Conservation (phyloP, 2,329 filamentous ascomycete species). For the Tolypocladium capitatum region DNA sequence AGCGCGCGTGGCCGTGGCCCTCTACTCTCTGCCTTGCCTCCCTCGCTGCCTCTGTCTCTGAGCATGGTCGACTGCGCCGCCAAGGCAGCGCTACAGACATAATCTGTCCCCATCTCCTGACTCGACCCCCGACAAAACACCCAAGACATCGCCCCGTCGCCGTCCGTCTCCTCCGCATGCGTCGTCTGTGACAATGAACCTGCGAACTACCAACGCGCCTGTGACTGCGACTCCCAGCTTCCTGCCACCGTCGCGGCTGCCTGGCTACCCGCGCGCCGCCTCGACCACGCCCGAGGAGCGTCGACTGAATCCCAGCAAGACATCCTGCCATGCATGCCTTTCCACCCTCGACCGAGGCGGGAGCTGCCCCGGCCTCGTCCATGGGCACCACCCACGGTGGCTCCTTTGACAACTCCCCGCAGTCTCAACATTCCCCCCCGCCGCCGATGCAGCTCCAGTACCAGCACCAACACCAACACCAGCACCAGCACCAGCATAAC, state of each 20-base stretch:
- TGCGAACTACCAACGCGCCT: background rate
- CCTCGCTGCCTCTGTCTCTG: background rate
- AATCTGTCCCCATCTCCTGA: background rate
- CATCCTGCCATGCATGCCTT: slow-evolving; percentile 6
- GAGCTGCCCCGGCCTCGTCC: background rate
- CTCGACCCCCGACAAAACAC: no score
- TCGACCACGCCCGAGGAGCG: background rate
- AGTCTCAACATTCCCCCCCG: background rate
- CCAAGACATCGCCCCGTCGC: background rate
- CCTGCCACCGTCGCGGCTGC: background rate
- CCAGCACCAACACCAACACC: background rate
- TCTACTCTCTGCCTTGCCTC: background rate
- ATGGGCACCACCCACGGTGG: slow-evolving; percentile 1
- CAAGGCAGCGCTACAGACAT: background rate
- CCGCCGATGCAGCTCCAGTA: background rate
- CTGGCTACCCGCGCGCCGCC: background rate
- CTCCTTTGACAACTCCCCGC: slow-evolving; percentile 3
- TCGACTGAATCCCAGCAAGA: background rate
- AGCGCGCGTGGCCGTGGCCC: background rate
- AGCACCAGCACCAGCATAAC: slow-evolving; percentile 5
- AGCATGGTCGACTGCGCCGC: background rate
- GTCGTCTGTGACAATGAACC: slow-evolving; percentile 4
- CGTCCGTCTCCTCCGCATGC: background rate
- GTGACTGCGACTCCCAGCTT: background rate
- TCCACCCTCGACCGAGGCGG: slow-evolving; percentile 1